Evolutionary conservation across 345 rosid genomes (phyloP), one percentile per base, ranked within the genome.

Genomic region (Erodium maritimum): DNA sequence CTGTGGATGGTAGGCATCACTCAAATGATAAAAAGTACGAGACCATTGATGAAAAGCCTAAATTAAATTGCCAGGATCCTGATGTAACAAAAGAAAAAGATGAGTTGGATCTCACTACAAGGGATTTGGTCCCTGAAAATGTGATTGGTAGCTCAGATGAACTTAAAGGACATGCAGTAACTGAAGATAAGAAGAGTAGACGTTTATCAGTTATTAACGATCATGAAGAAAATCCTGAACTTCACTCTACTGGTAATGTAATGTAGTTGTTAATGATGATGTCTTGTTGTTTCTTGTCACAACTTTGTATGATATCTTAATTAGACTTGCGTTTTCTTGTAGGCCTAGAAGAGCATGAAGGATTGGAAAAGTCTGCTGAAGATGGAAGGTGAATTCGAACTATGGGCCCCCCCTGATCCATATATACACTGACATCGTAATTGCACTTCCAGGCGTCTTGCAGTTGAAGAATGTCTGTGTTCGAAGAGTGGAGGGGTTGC

Each of bases 331-430:
- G 60, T 53, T 23, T 54, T 67, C 9, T 57, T 65, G 18, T 69
- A 75, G 80, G 70, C 66, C 23, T 66, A 21, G 67, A 70, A 62
- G 69, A 62, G 54, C 63, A 48, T 4, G 50, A 52, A 60, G 60
- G 66, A 51, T 29, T 13, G 17, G 29, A 29, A 13, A 52, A 24
- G 62, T 50, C 60, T 37, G 50, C 33, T 19, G 46, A 16, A 42
- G 63, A 51, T 19, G 1, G 14, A 19, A 51, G 54, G 21, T 51
- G 54, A 19, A 51, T 51, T 51, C 21, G 19, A 51, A 19, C 54
- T 51, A 51, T 51, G 54, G 54, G 54, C n/a, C 10, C 9, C 19
- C 54, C 54, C 21, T 17, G 48, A 42, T 42, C 48, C 48, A 42
- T 10, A 42, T 11, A 7, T 42, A 61, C 45, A 51, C 21, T 19